Evolutionary conservation across 2,329 filamentous ascomycete species (phyloP).

Genomic region (Calycina herbarum): DNA sequence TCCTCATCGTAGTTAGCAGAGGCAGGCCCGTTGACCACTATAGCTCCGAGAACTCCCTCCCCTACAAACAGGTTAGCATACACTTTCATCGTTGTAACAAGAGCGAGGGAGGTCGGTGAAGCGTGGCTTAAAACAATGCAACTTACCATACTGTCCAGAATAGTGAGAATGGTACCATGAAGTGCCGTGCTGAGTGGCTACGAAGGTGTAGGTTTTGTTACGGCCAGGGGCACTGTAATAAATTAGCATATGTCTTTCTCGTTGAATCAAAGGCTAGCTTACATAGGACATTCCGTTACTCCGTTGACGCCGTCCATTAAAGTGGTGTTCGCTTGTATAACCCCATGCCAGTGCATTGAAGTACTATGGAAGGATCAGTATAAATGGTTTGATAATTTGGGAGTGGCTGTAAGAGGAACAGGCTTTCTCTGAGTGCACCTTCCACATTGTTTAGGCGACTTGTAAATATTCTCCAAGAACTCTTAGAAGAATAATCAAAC

Average conservation of each 20-base stretch:
- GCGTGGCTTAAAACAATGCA: too few species aligned
- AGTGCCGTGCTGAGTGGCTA: constrained; percentile 43
- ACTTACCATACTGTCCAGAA: constrained; percentile 38
- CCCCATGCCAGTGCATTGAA: constrained; percentile 47
- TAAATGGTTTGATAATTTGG: constrained; percentile 12
- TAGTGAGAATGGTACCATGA: constrained; percentile 63
- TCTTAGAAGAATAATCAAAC: too few species aligned
- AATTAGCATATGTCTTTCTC: constrained; percentile 39
- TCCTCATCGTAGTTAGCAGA: constrained; percentile 60
- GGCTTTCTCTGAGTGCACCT: too few species aligned
- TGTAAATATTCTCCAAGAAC: too few species aligned
- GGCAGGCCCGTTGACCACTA: constrained; percentile 62
- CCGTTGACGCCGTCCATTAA: constrained; percentile 45
- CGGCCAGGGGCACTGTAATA: constrained; percentile 47
- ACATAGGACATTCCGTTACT: constrained; percentile 55
- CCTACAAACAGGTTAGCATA: constrained; percentile 34
- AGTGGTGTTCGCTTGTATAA: constrained; percentile 47
- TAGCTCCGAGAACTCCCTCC: constrained; percentile 34
- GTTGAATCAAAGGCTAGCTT: neutral
- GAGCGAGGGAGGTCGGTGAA: constrained; percentile 17
- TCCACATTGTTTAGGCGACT: too few species aligned
- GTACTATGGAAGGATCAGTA: constrained; percentile 34
- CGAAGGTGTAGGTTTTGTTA: constrained; percentile 26
- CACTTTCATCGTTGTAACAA: neutral
- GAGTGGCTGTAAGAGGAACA: too few species aligned